Base-by-base conservation (phyloP, 179 eudicot genomes). In the Spinacia oleracea region DNA sequence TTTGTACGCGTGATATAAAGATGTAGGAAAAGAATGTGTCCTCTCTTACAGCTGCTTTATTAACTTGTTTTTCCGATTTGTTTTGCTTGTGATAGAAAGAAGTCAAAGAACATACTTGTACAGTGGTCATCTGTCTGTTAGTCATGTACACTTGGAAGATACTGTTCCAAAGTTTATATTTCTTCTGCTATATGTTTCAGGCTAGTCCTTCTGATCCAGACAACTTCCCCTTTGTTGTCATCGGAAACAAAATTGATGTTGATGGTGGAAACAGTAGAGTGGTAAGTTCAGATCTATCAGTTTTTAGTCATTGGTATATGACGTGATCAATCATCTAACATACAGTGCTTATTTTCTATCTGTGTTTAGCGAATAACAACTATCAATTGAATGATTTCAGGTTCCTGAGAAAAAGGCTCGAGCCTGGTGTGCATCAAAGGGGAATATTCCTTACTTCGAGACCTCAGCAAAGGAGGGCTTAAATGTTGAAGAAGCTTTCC, bases 251-350 rank as follows among this genome's bases (percentile, higher is more conserved):
- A 81, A 70, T 86, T 69, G 97, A 91, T 79, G 82, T 91, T 64
- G 93, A 92, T 78, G 91, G 97, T 29, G 93, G 95, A 78, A 89
- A 89, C 87, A 87, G 91, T 79, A 86, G 97, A 63, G 97, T 87
- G 92, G 93, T 91, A 85, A 67, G 88, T 77, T 48, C 18, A 45
- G 53, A 50, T 73, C 25, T 25, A 58, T 71, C 65, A 23, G 6
- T 16, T 34, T 48, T 27, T 20, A 32, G 48, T 56, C 46, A 53
- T 31, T 27, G n/a, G 6, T 66, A 34, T 45, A 12, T 78, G 58
- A 51, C 10, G 68, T 43, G n/a, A 31, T 51, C 53, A 20, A 27
- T 50, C 20, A 16, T 62, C 73, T 15, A 60, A 72, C 27, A 20
- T 56, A 1, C 0, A 20, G 25, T 5, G 53, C 23, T 50, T 15